Evolutionary conservation across 192 early-diverging fungal species (phyloP), one percentile per base, ranked within the genome.

Genomic region (Umbelopsis isabellina): DNA sequence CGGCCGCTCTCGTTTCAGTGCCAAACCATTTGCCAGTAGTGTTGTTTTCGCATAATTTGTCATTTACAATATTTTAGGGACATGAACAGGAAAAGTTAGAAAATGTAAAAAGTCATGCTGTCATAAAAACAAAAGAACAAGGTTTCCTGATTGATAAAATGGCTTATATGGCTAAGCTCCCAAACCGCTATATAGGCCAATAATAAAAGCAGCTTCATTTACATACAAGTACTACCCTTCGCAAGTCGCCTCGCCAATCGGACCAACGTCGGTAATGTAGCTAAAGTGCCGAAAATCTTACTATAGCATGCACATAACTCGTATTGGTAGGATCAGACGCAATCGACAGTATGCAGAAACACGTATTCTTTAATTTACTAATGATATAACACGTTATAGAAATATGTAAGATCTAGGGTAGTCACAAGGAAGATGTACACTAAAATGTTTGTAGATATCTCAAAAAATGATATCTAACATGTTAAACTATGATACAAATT

Each of bases 161-260:
- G 33, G 12, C 22, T 55, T 15, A 61, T 10, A 30, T 61, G 33
- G 33, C 55, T 61, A 61, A 61, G 7, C 11, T 61, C 55, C 55
- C 55, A 8, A 61, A 18, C 33, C 18, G 10, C 22, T 33, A 16
- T 18, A 35, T 61, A 61, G 55, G 3, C 15, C 27, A 61, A 61
- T 61, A 61, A 25, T 35, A 61, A 61, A 61, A 33, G 55, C 55
- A 61, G 55, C 55, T 35, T 61, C 55, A 61, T 61, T 27, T 61
- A 61, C 30, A 25, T 35, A 33, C 13, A 58, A 13, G 27, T 22
- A 20, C 9, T 30, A 13, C 12, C 55, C n/a, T 61, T 61, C 18
- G 11, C 55, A 61, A 61, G 55, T 61, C 55, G 27, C 21, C 25
- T 61, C 25, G 15, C 55, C 55, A 61, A 61, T 61, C 55, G 55